These are phyloP conservation scores for Fragilariopsis cylindrus DNA, from an alignment of 108 stramenopile species.

Conservation along the genomic window DNA sequence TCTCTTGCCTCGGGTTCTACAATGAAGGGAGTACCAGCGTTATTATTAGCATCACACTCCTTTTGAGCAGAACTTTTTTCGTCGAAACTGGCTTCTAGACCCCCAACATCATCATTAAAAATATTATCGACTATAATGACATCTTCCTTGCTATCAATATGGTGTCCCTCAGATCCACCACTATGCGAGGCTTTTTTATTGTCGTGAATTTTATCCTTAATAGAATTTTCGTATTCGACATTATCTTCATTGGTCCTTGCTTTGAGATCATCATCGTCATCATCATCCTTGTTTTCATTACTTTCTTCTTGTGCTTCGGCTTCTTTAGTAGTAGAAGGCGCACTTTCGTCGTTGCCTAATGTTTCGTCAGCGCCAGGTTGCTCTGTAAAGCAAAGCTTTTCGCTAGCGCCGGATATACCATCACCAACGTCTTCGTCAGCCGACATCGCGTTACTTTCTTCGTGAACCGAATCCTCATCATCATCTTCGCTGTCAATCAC, in stretches of 20 bases:
- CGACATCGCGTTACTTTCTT: neutral
- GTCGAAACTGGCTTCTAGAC: neutral
- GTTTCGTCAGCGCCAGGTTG: neutral
- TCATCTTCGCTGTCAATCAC: conserved; percentile 11
- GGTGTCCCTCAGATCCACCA: too few relatives aligned
- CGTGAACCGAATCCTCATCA: neutral
- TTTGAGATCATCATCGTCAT: neutral
- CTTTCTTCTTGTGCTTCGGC: neutral
- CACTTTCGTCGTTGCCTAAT: neutral
- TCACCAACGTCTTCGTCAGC: neutral
- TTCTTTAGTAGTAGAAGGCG: neutral
- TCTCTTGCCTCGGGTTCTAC: neutral
- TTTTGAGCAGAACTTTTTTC: neutral
- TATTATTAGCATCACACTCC: neutral
- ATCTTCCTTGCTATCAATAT: neutral
- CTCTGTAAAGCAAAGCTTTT: neutral
- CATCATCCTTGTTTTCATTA: neutral
- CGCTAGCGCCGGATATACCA: neutral
- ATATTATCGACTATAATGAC: neutral
- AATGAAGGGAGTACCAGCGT: neutral
- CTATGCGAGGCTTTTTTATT: neutral
- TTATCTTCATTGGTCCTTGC: neutral
- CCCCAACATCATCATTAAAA: neutral
- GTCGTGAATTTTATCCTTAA: neutral
- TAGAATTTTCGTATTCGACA: neutral